Base-by-base conservation (phyloP, 441 rosid genomes). In the Jatropha podagrica region DNA sequence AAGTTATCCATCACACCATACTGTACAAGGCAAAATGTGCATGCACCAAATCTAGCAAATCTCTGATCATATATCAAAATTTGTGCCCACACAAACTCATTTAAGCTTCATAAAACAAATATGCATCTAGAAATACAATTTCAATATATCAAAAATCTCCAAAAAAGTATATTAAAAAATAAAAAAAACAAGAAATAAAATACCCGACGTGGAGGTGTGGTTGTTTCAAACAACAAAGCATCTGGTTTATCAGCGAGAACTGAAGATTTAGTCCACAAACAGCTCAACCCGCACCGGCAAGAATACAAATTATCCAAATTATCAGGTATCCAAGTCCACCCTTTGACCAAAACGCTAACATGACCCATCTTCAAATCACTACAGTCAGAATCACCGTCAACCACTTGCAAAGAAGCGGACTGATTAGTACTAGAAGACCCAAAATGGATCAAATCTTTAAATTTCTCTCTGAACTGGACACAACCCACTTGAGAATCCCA, bases 241-340 rank as follows among this genome's bases (percentile, higher is more conserved):
- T 93, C 98, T 51, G 98, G 99, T 23, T 86, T 83, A 83, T 91
- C 97, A 73, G 89, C 90, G 69, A 95, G 90, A 86, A 89, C 89
- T 1, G 91, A 23, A 68, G 99, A 95, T 87, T 93, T 95, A n/a
- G 98, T 91, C 98, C 99, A 95, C 81, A 92, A 78, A 81, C 98
- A 95, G 76, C 89, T 93, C 91, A 91, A 82, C 69, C 95, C 97
- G 71, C 98, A 93, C 7, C 87, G 81, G 84, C 97, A 95, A 42
- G 90, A 83, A 74, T 93, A 95, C 80, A 93, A 72, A 84, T 90
- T 95, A 62, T 91, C 97, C 90, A 95, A 81, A 88, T 92, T 91
- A 84, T 93, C 95, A 7, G 98, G 99, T 84, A 95, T 81, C 98
- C 98, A 95, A 80, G 97, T 95, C 99, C 99, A 95, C 64, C 97